phyloP scores from a whole-genome alignment of 331 rosid species.

The Phaseolus coccineus region DNA sequence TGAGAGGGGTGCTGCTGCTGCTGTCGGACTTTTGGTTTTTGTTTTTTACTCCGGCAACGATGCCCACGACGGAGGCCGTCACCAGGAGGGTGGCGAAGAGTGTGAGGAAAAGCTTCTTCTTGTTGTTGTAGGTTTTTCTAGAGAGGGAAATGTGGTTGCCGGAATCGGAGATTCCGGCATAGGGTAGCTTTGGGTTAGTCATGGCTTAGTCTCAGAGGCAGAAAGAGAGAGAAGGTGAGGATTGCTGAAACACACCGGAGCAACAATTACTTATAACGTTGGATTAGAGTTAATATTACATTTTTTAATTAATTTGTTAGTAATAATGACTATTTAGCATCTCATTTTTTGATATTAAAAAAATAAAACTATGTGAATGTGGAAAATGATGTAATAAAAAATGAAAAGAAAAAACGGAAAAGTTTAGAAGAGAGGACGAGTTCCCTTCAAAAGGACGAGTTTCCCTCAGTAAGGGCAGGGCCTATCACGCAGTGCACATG shows the following conservation, averaged over 20 bases:
- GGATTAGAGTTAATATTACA: neutral
- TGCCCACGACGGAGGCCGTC: slow-evolving; percentile 49
- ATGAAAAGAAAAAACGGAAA: too few relatives aligned
- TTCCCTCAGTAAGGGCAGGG: too few relatives aligned
- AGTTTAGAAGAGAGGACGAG: too few relatives aligned
- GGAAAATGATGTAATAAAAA: too few relatives aligned
- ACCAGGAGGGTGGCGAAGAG: slow-evolving; percentile 55
- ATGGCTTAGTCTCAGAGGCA: neutral
- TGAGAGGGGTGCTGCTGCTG: slow-evolving; percentile 17
- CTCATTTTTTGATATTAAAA: too few relatives aligned
- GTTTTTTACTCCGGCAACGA: slow-evolving; percentile 54
- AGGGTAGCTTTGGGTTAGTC: slow-evolving; percentile 43
- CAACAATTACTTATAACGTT: slow-evolving; percentile 36
- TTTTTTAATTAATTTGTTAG: neutral
- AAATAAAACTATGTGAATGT: too few relatives aligned
- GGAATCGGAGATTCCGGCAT: slow-evolving; percentile 50
- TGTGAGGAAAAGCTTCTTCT: slow-evolving; percentile 51
- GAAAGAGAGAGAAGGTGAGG: neutral
- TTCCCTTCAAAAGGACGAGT: too few relatives aligned
- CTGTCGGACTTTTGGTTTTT: neutral
- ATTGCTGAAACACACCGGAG: neutral
- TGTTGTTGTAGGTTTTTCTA: slow-evolving; percentile 24
- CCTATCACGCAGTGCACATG: too few relatives aligned
- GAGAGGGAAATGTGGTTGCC: slow-evolving; percentile 32
- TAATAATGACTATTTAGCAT: too few relatives aligned